Evolutionary conservation across 192 early-diverging fungal genomes (phyloP), one percentile per base, ranked within the genome.

Genomic region (Coemansia asiatica): DNA sequence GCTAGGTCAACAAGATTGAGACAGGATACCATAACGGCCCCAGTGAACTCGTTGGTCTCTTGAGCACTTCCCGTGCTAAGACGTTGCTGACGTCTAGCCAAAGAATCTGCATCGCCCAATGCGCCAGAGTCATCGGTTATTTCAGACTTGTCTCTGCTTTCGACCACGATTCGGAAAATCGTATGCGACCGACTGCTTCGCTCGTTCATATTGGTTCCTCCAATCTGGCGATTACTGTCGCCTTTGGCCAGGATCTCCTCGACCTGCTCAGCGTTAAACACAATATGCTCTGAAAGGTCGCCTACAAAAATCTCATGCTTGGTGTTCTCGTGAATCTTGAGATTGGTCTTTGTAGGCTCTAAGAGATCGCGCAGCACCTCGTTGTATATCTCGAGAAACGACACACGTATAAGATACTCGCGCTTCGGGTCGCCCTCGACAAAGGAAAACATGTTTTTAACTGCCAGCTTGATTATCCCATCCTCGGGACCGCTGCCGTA

Each of bases 371-470:
- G 88, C 61, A 99, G 89, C 0, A 84, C 87, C 71, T 97, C 95
- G 76, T 97, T 97, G 80, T 99, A 99, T 38, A 99, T 98, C 74
- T 99, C 97, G 62, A 99, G 66, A 75, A 97, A 99, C 27, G 92
- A 94, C n/a, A 98, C 97, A 55, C 94, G 88, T 36, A 99, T 68
- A 25, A 98, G 74, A 63, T 91, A 99, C 74, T 95, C 92, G 15
- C 91, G 88, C 21, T 87, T 84, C 7, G 56, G 31, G 29, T 78
- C 77, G 25, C 55, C 57, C 22, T 72, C 69, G 27, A 84, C 75
- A 23, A 74, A 69, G 18, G 71, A 61, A 69, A 91, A 91, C 58
- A 92, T 86, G 60, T 89, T 76, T 2, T 76, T 70, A 25, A 90
- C 86, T 6, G 91, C 86, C 31, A 86, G 83, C 44, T 81, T 81